A percentile compares a stretch with the other conserved stretches of the same genome.
Evolutionary conservation across 2,329 filamentous ascomycete species (phyloP).

Genomic region (Phialophora verrucosa): DNA sequence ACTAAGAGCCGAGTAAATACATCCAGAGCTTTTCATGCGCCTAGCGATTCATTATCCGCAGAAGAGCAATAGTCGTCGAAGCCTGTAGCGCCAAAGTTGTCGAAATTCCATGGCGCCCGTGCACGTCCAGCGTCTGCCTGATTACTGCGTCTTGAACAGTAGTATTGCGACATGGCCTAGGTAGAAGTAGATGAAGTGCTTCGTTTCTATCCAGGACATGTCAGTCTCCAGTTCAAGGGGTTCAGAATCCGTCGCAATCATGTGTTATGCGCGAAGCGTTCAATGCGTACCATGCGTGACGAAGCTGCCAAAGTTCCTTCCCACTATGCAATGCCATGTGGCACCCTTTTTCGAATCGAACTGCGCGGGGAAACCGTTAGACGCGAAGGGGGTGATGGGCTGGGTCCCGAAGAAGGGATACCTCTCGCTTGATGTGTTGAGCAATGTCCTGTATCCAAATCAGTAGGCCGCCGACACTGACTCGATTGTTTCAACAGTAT

Average conservation of each 20-base stretch:
- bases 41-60: not conserved
- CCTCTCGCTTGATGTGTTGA: constrained; percentile 92
- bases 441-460: constrained; percentile 78
- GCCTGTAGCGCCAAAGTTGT: not conserved
- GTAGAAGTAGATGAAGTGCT: constrained; percentile 99
- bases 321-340: constrained; percentile 99
- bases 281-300: constrained; percentile 83
- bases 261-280: not conserved
- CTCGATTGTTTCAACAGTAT: constrained; percentile 25
- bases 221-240: not conserved
- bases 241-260: not conserved
- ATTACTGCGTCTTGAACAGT: constrained; percentile 95
- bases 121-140: not conserved
- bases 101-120: not conserved
- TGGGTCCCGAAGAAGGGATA: constrained; percentile 47
- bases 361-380: constrained; percentile 55
- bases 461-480: not conserved
- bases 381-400: constrained; percentile 36
- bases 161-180: constrained; percentile 97
- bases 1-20: not conserved
- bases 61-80: not conserved
- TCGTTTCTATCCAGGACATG: constrained; percentile 73
- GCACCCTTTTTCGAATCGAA: constrained; percentile 97
- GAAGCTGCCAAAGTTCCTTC: constrained; percentile 98
- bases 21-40: not conserved